phyloP scores from a whole-genome alignment of 192 early-diverging fungal genomes.

The Coemansia erecta region DNA sequence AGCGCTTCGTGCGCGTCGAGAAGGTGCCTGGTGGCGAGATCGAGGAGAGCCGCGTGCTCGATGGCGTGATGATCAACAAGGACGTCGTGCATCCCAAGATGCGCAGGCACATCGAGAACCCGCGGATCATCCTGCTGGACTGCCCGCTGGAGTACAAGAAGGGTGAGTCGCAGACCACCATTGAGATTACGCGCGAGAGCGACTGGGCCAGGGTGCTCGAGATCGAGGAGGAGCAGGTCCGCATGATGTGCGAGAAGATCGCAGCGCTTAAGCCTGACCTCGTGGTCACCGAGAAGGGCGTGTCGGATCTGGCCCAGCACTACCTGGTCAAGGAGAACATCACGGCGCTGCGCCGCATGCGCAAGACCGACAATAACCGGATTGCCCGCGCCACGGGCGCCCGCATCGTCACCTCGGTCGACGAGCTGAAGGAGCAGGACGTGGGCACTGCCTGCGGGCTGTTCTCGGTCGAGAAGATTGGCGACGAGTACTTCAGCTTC shows the following conservation, averaged over 20 bases:
- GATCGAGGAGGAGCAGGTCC: constrained; percentile 99
- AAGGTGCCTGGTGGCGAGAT: constrained; percentile 99
- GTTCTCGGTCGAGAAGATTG: constrained; percentile 95
- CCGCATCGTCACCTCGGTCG: constrained; percentile 92
- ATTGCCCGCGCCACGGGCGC: constrained; percentile 97
- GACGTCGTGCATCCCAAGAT: constrained; percentile 98
- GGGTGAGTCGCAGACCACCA: constrained; percentile 99
- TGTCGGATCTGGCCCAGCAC: constrained; percentile 98
- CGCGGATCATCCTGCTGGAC: constrained; percentile 92
- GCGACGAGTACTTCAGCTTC: constrained; percentile 99
- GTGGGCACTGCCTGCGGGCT: constrained; percentile 93
- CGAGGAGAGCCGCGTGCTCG: constrained; percentile 90
- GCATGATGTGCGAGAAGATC: constrained; percentile 95
- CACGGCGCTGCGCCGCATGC: constrained; percentile 94
- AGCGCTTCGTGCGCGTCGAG: constrained; percentile 95
- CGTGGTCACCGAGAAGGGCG: constrained; percentile 99
- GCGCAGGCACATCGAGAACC: constrained; percentile 94
- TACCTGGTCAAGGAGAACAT: constrained; percentile 97
- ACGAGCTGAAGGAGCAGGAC: constrained; percentile 95
- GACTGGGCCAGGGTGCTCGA: constrained; percentile 96
- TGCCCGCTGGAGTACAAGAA: constrained; percentile 99
- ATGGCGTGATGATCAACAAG: constrained; percentile 99
- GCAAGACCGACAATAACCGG: constrained; percentile 99
- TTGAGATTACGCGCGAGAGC: constrained; percentile 94
- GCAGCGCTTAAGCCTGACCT: constrained; percentile 94